Evolutionary conservation across 176 grass and related monocot species (phyloP).

Genomic region (Saccharum spontaneum): DNA sequence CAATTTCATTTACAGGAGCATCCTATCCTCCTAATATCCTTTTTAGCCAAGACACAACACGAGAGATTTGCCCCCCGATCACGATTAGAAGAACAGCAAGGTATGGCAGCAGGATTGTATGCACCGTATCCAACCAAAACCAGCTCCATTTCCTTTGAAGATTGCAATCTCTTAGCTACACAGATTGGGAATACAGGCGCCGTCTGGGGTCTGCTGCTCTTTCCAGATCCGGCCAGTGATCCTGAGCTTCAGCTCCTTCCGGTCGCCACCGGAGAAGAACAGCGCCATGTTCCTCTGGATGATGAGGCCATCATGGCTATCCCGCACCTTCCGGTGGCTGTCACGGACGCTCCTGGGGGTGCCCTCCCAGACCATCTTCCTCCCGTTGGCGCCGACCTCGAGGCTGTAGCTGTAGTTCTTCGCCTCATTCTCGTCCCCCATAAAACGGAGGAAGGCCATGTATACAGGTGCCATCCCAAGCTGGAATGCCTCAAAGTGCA

Average conservation of each 20-base stretch:
- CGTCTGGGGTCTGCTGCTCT: slow-evolving; percentile 59
- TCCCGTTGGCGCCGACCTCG: slow-evolving; percentile 66
- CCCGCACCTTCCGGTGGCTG: slow-evolving; percentile 76
- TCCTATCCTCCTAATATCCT: background rate
- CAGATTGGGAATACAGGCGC: slow-evolving; percentile 29
- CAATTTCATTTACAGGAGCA: background rate
- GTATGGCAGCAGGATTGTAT: background rate
- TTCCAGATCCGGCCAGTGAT: slow-evolving; percentile 77
- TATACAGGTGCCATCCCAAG: slow-evolving; percentile 84
- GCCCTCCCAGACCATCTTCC: slow-evolving; percentile 92
- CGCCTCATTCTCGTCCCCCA: slow-evolving; percentile 88
- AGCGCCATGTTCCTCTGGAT: slow-evolving; percentile 93
- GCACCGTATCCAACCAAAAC: background rate
- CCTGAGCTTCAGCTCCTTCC: slow-evolving; percentile 77
- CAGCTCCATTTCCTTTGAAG: background rate
- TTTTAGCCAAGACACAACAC: background rate
- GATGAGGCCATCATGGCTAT: slow-evolving; percentile 84
- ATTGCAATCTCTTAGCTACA: background rate
- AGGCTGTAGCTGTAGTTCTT: slow-evolving; percentile 88
- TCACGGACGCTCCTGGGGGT: slow-evolving; percentile 79
- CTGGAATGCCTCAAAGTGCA: slow-evolving; percentile 92
- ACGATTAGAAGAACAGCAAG: background rate
- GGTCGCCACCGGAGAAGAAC: slow-evolving; percentile 72
- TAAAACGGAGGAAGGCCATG: slow-evolving; percentile 90
- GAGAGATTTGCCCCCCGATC: background rate